Conservation (phyloP, 2,329 filamentous ascomycete species). For the Berkeleyomyces rouxiae region DNA sequence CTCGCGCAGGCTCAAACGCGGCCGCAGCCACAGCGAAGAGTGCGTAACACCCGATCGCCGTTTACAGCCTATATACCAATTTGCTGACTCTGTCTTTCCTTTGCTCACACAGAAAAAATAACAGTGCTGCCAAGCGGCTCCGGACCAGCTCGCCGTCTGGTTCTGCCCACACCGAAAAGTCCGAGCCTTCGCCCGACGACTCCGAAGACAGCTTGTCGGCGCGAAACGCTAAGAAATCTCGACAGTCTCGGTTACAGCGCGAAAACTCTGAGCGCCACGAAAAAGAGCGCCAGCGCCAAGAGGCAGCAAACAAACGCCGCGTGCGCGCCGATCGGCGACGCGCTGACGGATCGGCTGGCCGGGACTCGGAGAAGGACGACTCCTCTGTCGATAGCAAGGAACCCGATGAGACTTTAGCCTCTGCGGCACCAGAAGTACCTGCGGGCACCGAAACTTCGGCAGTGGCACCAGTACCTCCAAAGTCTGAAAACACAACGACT, state of each 20-base stretch:
- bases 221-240: conserved; percentile 41
- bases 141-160: conserved; percentile 64
- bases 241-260: conserved; percentile 41
- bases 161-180: conserved; percentile 34
- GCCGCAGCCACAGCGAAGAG: conserved; percentile 87
- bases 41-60: conserved; percentile 34
- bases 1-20: conserved; percentile 53
- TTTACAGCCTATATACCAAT: background rate
- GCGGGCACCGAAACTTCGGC: background rate
- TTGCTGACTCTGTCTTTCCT: conserved; percentile 1
- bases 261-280: conserved; percentile 56
- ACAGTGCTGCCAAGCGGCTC: conserved; percentile 55
- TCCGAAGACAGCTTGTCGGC: conserved; percentile 52
- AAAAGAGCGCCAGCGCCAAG: conserved; percentile 53
- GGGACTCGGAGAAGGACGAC: conserved; percentile 19
- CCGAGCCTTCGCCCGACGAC: conserved; percentile 37
- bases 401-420: conserved; percentile 14
- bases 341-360: conserved; percentile 48
- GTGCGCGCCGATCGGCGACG: conserved; percentile 65
- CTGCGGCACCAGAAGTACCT: background rate
- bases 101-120: conserved; percentile 40
- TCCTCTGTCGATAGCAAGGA: conserved; percentile 19
- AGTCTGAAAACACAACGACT: background rate
- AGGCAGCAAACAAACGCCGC: conserved; percentile 66
- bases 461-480: background rate